Conservation (phyloP, 108 stramenopile genomes). For the Cyclotella sp. region DNA sequence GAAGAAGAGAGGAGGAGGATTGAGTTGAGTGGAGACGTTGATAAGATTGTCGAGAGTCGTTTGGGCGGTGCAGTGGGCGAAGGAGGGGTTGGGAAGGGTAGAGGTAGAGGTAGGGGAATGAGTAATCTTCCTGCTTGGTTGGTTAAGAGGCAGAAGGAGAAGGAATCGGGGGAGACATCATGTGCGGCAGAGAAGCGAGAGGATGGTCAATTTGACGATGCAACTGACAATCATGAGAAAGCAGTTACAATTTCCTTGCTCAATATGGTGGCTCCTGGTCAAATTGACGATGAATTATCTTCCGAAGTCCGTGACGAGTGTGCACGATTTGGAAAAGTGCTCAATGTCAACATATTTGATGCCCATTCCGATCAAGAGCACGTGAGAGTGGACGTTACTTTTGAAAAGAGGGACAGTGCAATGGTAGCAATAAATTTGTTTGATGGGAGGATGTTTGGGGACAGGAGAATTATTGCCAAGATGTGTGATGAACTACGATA, state of each 20-base stretch:
- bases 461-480: constrained; percentile 22
- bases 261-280: constrained; percentile 38
- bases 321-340: constrained; percentile 30
- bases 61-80: constrained; percentile 16
- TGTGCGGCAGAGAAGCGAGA: neutral
- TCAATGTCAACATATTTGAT: constrained; percentile 14
- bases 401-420: constrained; percentile 11
- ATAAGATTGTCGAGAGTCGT: constrained; percentile 50
- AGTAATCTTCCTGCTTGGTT: constrained; percentile 90
- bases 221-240: neutral
- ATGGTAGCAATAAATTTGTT: constrained; percentile 25
- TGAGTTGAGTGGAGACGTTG: constrained; percentile 41
- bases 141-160: constrained; percentile 71
- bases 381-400: constrained; percentile 30
- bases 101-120: constrained; percentile 73
- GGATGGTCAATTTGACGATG: constrained; percentile 4
- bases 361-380: constrained; percentile 16
- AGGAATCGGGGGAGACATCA: constrained; percentile 20
- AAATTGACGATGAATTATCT: constrained; percentile 26
- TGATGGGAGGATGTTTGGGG: constrained; percentile 37
- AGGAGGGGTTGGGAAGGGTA: constrained; percentile 49
- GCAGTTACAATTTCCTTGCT: constrained; percentile 9
- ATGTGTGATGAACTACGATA: constrained; percentile 1
- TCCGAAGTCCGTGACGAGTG: constrained; percentile 36
- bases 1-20: constrained; percentile 66